Conservation (phyloP, 345 rosid genomes). For the Salix caprea region DNA sequence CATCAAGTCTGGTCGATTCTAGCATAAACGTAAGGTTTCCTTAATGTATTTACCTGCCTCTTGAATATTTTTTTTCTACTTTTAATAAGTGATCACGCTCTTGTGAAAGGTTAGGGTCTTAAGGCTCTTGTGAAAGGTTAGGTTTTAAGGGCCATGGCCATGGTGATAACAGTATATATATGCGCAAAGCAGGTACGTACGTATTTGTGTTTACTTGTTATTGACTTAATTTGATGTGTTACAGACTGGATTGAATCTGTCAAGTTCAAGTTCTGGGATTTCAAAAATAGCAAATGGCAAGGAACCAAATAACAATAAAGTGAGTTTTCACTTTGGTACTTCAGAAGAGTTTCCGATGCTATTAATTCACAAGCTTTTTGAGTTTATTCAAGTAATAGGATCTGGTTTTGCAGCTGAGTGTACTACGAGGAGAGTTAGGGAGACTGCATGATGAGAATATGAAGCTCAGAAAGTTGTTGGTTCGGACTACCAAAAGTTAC, state of each 20-base stretch:
- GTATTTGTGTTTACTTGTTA: neutral
- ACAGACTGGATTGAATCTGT: conserved; percentile 59
- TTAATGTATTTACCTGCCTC: neutral
- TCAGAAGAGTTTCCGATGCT: neutral
- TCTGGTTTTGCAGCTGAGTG: conserved; percentile 33
- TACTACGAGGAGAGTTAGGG: conserved; percentile 45
- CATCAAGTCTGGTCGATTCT: conserved; percentile 35
- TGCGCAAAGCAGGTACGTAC: neutral
- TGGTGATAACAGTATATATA: neutral
- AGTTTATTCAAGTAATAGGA: neutral
- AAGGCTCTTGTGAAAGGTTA: too few species aligned
- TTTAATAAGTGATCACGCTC: neutral
- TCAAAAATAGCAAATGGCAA: conserved; percentile 27
- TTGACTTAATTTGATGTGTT: neutral
- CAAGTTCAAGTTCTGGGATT: conserved; percentile 39
- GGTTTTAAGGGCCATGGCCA: neutral
- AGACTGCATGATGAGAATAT: conserved; percentile 65
- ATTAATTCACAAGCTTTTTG: neutral
- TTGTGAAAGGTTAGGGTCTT: neutral
- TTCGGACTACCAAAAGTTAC: conserved; percentile 55
- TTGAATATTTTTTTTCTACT: neutral
- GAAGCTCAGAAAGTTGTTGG: conserved; percentile 55
- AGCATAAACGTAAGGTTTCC: conserved; percentile 49
- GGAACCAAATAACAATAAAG: conserved; percentile 37
- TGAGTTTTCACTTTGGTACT: conserved; percentile 25